Base-by-base conservation (phyloP, 305 asterid species). In the Solanum hybrid region DNA sequence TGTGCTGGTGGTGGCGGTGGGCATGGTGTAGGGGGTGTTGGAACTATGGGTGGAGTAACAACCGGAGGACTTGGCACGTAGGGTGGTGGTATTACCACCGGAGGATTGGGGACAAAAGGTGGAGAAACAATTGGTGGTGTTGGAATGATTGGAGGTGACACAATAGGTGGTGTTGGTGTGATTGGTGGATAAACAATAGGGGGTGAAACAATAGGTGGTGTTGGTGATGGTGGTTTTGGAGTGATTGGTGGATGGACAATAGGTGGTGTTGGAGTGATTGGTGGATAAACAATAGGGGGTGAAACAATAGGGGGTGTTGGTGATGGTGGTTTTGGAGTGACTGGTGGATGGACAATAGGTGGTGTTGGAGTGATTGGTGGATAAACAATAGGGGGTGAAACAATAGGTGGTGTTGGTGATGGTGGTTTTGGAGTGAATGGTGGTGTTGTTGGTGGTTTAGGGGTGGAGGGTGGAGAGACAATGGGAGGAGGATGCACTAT, bases 61-160 rank as follows among this genome's bases (percentile, higher is more conserved):
- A 61, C 29, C 0, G 91, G 92, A 2, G 92, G 92, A 34, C 33
- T 82, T 29, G 92, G 92, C 29, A 72, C 88, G 72, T 78, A 83
- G 24, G 94, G 92, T 26, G 94, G 92, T 26, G 93, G 90, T 4
- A 91, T 89, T 17, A 73, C 82, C 1, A 37, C 82, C 0, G 95
- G 94, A 0, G 95, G 92, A 22, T 87, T 81, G 1, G 87, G 87
- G 1, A 87, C 65, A 13, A 73, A 24, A 0, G 86, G 92, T 6
- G 94, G 91, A 3, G 90, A n/a, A 8, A 79, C 89, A 17, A 89
- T 33, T 2, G 93, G 91, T 4, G 91, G 91, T 31, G 80, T 86
- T n/a, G 93, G 92, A 11, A 3, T 4, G 85, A 84, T 22, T 5
- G 87, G 87, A n/a, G 87, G 87, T 6, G 61, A n/a, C 22, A 81